Base-by-base conservation (phyloP, 75 land plant genomes). In the Pinus tabuliformis region DNA sequence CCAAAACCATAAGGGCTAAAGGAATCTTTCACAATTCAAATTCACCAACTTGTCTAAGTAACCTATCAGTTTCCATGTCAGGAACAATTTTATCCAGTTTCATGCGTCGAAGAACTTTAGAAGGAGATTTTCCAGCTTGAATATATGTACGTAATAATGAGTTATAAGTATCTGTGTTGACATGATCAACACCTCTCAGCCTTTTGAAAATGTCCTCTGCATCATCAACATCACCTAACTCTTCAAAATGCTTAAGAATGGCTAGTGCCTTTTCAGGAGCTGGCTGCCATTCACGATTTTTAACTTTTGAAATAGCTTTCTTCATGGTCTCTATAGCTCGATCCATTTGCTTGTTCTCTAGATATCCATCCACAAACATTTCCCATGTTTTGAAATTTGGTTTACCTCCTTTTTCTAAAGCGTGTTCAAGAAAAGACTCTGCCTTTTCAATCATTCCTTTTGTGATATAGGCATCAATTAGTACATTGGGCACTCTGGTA, bases 71-170 rank as follows among this genome's bases (percentile, higher is more conserved):
- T 28, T 76, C 83, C 26, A 77, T 83, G 63, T 85, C 83, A 57
- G 89, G 74, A 42, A 81, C 89, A 75, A 91, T 81, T 70, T 86
- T 86, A 83, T 91, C 93, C 87, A 91, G 82, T 78, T 89, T 85
- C 87, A 91, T 56, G 18, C 93, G 61, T 0, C 80, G 81, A 33
- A 75, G 78, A 72, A 91, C 81, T 9, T 22, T 21, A 11, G 87
- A 81, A 57, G 82, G 81, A 20, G 80, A 86, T 77, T 80, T 86
- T 14, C 81, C 87, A 15, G 93, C 93, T 74, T 81, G 85, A 28
- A 84, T 83, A 76, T 91, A 89, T 21, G 82, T 86, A 74, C 91
- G 82, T 56, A 91, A 68, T 76, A 89, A 78, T 22, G 85, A 76
- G 73, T 91, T 91, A 59, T 88, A 86, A 49, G 85, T 81, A 33